These are phyloP conservation scores for Ophiocordyceps sinensis DNA, from an alignment of 2,329 filamentous ascomycete genomes.

Conservation along the genomic window DNA sequence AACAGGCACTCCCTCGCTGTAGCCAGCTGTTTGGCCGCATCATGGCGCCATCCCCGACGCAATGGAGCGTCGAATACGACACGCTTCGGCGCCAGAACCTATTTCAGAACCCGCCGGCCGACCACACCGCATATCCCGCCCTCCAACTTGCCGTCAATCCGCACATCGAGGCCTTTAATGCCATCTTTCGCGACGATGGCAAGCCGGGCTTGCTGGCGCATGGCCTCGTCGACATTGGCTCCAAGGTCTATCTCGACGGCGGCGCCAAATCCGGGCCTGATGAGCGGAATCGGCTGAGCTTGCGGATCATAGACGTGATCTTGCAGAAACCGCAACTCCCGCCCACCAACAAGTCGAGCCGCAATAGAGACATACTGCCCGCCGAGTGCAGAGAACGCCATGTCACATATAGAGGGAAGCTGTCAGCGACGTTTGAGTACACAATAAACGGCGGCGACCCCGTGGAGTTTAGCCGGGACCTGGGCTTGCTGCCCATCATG, in stretches of 20 bases:
- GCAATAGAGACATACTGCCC: slow-evolving; percentile 74
- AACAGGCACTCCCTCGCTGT: background rate
- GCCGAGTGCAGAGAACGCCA: slow-evolving; percentile 92
- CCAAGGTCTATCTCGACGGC: slow-evolving; percentile 75
- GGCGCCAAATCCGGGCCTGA: slow-evolving; percentile 45
- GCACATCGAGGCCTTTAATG: slow-evolving; percentile 93
- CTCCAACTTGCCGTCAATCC: slow-evolving; percentile 77
- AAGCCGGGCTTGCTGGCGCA: slow-evolving; percentile 46
- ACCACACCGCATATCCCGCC: slow-evolving; percentile 76
- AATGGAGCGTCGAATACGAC: slow-evolving; percentile 78
- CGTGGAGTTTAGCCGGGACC: slow-evolving; percentile 66
- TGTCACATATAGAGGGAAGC: slow-evolving; percentile 75
- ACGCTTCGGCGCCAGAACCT: slow-evolving; percentile 76
- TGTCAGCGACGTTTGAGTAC: slow-evolving; percentile 74
- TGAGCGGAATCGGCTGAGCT: slow-evolving; percentile 57
- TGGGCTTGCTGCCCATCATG: slow-evolving; percentile 89
- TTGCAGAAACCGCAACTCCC: slow-evolving; percentile 73
- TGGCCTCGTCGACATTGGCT: slow-evolving; percentile 77
- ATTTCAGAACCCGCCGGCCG: slow-evolving; percentile 76
- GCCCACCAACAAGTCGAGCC: slow-evolving; percentile 67
- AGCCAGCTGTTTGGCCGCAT: slow-evolving; percentile 4
- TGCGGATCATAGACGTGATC: slow-evolving; percentile 68
- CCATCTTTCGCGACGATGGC: slow-evolving; percentile 62
- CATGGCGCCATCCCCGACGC: slow-evolving; percentile 45
- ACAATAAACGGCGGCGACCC: slow-evolving; percentile 77